Evolutionary conservation across 2,329 filamentous ascomycete genomes (phyloP).

Genomic region (Fusarium nurragi): DNA sequence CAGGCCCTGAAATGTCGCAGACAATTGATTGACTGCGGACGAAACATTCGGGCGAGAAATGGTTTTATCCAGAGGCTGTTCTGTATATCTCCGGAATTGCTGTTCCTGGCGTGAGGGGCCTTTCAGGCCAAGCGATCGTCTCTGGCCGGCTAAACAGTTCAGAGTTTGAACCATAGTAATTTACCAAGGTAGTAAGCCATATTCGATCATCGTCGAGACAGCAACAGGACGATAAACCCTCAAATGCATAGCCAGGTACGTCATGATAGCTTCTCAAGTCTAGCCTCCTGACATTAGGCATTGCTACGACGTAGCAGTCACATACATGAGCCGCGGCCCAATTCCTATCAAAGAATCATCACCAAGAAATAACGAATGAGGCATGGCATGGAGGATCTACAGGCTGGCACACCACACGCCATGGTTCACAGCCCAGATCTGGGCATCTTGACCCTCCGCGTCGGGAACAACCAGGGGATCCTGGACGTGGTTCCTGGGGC

Average conservation of each 20-base stretch:
- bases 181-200: conserved; percentile 2
- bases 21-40: neutral
- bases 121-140: conserved; percentile 17
- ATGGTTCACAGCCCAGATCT: conserved; percentile 41
- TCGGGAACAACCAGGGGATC: conserved; percentile 40
- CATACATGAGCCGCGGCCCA: neutral
- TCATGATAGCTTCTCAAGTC: conserved; percentile 8
- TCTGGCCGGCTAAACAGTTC: conserved; percentile 9
- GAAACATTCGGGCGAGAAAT: neutral
- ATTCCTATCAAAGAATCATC: conserved; percentile 3
- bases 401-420: conserved; percentile 32
- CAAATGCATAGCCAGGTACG: conserved; percentile 5
- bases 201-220: conserved; percentile 5
- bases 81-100: conserved; percentile 1
- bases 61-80: neutral
- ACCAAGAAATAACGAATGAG: conserved; percentile 19
- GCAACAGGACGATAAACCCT: conserved; percentile 1
- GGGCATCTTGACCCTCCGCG: conserved; percentile 41
- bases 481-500: conserved; percentile 43
- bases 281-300: conserved; percentile 7
- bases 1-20: conserved; percentile 21
- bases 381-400: conserved; percentile 31
- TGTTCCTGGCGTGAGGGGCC: conserved; percentile 33
- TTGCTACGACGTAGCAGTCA: neutral
- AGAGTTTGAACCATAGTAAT: conserved; percentile 32